Evolutionary conservation across 1,284 basidiomycete genomes (phyloP).

Genomic region (Dichomitus squalens): DNA sequence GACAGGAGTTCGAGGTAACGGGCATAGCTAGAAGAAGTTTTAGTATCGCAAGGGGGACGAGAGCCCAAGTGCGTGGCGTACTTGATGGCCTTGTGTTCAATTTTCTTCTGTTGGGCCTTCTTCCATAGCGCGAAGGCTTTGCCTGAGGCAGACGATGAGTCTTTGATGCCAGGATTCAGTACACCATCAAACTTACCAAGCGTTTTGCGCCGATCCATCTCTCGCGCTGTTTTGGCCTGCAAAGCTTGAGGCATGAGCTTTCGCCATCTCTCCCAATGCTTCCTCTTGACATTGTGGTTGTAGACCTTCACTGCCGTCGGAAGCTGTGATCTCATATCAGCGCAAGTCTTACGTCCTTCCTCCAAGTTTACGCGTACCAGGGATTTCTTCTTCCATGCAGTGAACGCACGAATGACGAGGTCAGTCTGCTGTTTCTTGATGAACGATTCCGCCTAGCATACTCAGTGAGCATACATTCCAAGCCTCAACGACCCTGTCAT

Average conservation of each 20-base stretch:
- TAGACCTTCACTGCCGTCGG: constrained; percentile 72
- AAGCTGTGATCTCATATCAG: constrained; percentile 31
- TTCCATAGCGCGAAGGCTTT: constrained; percentile 65
- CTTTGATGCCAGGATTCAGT: not conserved
- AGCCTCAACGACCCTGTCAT: too few relatives aligned
- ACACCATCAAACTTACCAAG: constrained; percentile 51
- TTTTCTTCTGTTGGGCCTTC: constrained; percentile 65
- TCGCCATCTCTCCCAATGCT: constrained; percentile 67
- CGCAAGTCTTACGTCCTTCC: too few relatives aligned
- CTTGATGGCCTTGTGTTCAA: constrained; percentile 80
- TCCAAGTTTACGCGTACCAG: constrained; percentile 52
- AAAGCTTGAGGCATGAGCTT: constrained; percentile 69
- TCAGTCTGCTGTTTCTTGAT: constrained; percentile 59
- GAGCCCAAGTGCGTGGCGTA: constrained; percentile 43
- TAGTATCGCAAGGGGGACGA: not conserved
- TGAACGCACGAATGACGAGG: constrained; percentile 64
- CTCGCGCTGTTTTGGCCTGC: constrained; percentile 64
- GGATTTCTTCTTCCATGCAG: constrained; percentile 73
- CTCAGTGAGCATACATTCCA: constrained; percentile 6
- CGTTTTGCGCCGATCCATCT: constrained; percentile 53
- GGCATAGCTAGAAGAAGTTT: constrained; percentile 47
- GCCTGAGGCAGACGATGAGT: constrained; percentile 41
- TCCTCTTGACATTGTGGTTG: constrained; percentile 58
- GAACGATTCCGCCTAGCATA: constrained; percentile 64
- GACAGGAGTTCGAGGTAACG: constrained; percentile 73